Evolutionary conservation across 1,284 basidiomycete species (phyloP).

Genomic region (Wallemia hederae): DNA sequence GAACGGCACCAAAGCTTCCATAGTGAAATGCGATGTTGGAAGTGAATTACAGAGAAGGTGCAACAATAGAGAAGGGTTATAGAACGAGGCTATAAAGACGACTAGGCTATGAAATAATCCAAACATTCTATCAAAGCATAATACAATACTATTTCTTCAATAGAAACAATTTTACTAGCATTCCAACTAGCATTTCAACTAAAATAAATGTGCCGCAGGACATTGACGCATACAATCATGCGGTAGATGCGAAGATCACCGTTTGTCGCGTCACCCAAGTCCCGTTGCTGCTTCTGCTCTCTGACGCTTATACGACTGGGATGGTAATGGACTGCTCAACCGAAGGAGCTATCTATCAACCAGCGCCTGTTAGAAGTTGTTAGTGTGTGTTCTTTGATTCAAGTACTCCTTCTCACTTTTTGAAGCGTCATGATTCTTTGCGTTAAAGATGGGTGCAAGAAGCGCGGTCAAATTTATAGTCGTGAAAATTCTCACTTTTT

Average conservation of each 20-base stretch:
- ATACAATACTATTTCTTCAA: too few species aligned
- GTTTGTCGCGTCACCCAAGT: slow-evolving; percentile 1
- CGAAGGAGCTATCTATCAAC: slow-evolving; percentile 1
- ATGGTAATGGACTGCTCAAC: neutral
- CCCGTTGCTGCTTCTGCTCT: neutral
- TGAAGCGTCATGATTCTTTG: neutral
- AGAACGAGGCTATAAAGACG: too few species aligned
- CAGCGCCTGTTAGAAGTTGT: neutral
- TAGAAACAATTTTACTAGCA: too few species aligned
- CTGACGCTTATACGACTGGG: neutral
- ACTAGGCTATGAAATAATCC: too few species aligned
- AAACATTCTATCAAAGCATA: too few species aligned
- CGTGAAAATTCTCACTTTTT: neutral
- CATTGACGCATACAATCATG: slow-evolving; percentile 1
- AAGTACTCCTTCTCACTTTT: neutral
- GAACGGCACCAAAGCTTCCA: slow-evolving; percentile 87
- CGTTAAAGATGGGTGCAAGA: neutral
- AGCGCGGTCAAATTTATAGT: neutral
- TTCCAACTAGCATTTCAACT: neutral
- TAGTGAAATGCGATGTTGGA: slow-evolving; percentile 13
- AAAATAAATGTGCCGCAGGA: neutral
- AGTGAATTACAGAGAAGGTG: neutral
- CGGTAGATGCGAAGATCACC: neutral
- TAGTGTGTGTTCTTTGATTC: neutral
- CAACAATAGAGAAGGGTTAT: neutral